phyloP scores from a whole-genome alignment of 2,329 filamentous ascomycete genomes.

The Incumbomyces lentus region DNA sequence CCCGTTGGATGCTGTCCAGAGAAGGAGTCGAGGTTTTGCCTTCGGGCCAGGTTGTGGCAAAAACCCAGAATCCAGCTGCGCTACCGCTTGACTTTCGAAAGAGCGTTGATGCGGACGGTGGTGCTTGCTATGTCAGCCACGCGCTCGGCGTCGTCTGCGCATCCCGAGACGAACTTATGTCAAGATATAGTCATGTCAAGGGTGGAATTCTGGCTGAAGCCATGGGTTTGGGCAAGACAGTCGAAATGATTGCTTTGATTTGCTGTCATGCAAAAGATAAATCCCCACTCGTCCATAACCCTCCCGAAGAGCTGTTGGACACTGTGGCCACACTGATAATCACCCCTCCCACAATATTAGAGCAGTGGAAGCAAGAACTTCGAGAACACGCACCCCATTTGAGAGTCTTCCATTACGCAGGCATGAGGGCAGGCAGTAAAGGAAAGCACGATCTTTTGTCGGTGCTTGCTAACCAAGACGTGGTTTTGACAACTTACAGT shows the following conservation, averaged over 20 bases:
- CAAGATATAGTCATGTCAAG: constrained; percentile 23
- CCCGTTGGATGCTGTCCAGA: constrained; percentile 36
- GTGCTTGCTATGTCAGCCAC: constrained; percentile 31
- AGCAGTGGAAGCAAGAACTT: constrained; percentile 56
- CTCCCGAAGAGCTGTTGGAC: constrained; percentile 22
- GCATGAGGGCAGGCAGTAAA: constrained; percentile 31
- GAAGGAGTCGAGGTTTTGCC: constrained; percentile 30
- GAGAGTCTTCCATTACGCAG: constrained; percentile 47
- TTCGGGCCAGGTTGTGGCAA: constrained; percentile 24
- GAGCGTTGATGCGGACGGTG: constrained; percentile 29
- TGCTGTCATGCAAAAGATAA: constrained; percentile 26
- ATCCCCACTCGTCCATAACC: constrained; percentile 7
- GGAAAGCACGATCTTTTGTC: constrained; percentile 32
- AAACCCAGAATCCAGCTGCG: constrained; percentile 1
- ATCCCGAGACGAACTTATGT: constrained; percentile 26
- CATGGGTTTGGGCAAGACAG: constrained; percentile 42
- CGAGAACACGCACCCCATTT: constrained; percentile 46
- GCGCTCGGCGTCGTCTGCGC: constrained; percentile 31
- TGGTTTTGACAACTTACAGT: constrained; percentile 54
- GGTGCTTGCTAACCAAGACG: constrained; percentile 40
- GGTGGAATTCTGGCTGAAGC: constrained; percentile 42
- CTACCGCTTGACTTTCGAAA: constrained; percentile 23
- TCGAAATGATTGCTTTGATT: constrained; percentile 39
- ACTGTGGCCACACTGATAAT: constrained; percentile 53
- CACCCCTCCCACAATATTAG: constrained; percentile 49